phyloP scores from a whole-genome alignment of 768 basidiomycete species.

The Hydnum rufescens region DNA sequence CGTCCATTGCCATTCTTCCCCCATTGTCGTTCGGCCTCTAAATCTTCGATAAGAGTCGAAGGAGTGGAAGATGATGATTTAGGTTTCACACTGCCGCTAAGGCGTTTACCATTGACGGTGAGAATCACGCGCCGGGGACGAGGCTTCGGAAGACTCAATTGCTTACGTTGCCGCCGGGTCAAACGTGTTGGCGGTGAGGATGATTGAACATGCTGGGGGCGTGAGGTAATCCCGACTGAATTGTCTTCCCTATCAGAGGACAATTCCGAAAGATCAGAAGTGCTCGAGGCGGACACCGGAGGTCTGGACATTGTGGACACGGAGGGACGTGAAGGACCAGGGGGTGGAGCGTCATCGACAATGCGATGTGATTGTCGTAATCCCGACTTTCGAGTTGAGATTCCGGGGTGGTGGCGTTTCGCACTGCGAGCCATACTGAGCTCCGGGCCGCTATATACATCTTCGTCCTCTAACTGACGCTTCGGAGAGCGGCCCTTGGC shows the following conservation, averaged over 20 bases:
- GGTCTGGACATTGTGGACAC: no score
- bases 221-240: no score
- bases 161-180: slow-evolving; percentile 49
- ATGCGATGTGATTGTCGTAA: background rate
- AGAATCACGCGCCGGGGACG: slow-evolving; percentile 6
- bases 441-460: background rate
- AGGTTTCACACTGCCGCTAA: background rate
- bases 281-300: no score
- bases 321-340: background rate
- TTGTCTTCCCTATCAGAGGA: no score
- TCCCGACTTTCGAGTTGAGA: background rate
- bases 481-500: background rate
- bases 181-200: no score
- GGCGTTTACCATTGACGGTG: slow-evolving; percentile 5
- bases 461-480: background rate
- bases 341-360: background rate
- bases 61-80: slow-evolving; percentile 14
- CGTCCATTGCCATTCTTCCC: slow-evolving; percentile 47
- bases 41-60: slow-evolving; percentile 14
- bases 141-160: slow-evolving; percentile 43
- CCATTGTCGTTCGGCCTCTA: slow-evolving; percentile 23
- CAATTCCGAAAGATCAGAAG: no score
- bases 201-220: no score
- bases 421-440: no score
- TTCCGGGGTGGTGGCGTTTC: background rate